Conservation (phyloP, 108 stramenopile species). For the Nitzschia sp. region DNA sequence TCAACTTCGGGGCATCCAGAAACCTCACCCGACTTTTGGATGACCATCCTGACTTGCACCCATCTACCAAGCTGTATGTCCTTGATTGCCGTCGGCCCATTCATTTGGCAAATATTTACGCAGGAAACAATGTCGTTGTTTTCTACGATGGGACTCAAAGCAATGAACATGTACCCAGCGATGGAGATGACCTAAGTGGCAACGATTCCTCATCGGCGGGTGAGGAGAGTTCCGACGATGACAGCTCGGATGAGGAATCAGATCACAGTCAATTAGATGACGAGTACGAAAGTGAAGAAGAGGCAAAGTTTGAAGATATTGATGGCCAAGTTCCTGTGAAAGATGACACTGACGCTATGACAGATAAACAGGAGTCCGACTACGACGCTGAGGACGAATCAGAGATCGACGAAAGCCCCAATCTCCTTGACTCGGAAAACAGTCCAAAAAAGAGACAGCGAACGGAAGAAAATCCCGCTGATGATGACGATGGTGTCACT, state of each 20-base stretch:
- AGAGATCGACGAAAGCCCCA: slow-evolving; percentile 7
- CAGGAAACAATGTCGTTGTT: slow-evolving; percentile 60
- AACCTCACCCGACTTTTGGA: slow-evolving; percentile 59
- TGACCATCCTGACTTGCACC: slow-evolving; percentile 11
- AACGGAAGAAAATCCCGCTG: slow-evolving; percentile 6
- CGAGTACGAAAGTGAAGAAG: slow-evolving; percentile 24
- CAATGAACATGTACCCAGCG: slow-evolving; percentile 60
- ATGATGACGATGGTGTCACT: slow-evolving; percentile 22
- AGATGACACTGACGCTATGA: slow-evolving; percentile 41
- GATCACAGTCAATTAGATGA: slow-evolving; percentile 47
- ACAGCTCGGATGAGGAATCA: slow-evolving; percentile 35
- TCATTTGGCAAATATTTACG: slow-evolving; percentile 80
- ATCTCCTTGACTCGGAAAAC: slow-evolving; percentile 29
- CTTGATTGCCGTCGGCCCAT: slow-evolving; percentile 76
- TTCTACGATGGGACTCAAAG: slow-evolving; percentile 64
- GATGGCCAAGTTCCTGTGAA: slow-evolving; percentile 20
- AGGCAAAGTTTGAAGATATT: slow-evolving; percentile 37
- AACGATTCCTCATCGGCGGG: slow-evolving; percentile 39
- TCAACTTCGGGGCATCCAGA: slow-evolving; percentile 71
- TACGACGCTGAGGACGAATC: slow-evolving; percentile 13
- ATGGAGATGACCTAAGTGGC: slow-evolving; percentile 85
- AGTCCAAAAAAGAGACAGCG: slow-evolving; percentile 21
- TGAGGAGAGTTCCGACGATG: slow-evolving; percentile 45
- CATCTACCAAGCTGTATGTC: slow-evolving; percentile 50
- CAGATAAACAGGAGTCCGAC: slow-evolving; percentile 24